Base-by-base conservation (phyloP, 2,329 filamentous ascomycete genomes). In the Bipolaris cookei region DNA sequence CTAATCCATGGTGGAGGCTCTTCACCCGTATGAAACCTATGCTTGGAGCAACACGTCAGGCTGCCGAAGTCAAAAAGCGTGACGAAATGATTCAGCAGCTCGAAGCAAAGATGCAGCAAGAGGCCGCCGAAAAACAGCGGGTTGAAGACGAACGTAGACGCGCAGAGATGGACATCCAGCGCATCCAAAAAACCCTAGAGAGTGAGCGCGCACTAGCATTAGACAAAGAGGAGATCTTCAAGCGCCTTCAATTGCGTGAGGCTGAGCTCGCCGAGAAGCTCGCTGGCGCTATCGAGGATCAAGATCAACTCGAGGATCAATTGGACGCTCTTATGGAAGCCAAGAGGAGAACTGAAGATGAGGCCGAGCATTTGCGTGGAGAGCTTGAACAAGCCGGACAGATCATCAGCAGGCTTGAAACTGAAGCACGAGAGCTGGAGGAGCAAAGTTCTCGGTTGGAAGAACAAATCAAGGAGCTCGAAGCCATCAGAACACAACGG, bases 181-280 rank as follows among this genome's bases (percentile, higher is more conserved):
- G 90, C 30, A 91, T 98, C 44, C 93, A 97, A 73, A 92, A 98
- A 68, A 96, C 91, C 0, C 83, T 99, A 1, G 96, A 99, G 76
- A 97, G 93, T 64, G 96, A 99, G 77, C 88, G 95, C 47, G 91
- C 94, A n/a, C 83, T 99, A 39, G 95, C 95, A 1, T 81, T 99
- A 4, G 95, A 99, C 77, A 99, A 99, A 75, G 96, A 99, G 73
- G 95, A 99, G 70, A 99, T 99, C 58, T 99, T 98, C 82, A 96
- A 94, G 73, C 87, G 96, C n/a, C 82, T 99, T 20, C 95, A 97
- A 72, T 81, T 89, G 51, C 90, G 95, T n/a, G 95, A 99, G 77
- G 84, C 88, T 10, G 94, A 99, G 73, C 84, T 99, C 3, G 91
- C 89, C 50, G 96, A 99, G 70, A 97, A 98, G 79, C 84, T 99